A percentile compares a stretch with the other conserved stretches of the same genome.
Conservation (phyloP, 2,329 filamentous ascomycete species). For the Sphaerostilbella broomeana region DNA sequence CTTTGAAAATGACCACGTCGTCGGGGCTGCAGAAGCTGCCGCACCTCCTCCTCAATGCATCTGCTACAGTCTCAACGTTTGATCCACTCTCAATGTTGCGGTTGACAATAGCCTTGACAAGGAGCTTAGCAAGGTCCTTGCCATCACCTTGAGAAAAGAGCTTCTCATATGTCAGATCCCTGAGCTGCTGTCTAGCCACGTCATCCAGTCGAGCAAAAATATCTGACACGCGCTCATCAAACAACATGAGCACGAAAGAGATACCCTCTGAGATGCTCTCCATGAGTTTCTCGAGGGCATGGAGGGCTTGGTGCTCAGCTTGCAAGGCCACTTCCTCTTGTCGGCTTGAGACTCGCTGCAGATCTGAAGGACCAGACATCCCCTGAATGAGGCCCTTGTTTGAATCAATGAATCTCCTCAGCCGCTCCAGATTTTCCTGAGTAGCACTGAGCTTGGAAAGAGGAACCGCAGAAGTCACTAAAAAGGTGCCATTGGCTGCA, state of each 20-base stretch:
- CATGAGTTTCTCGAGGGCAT: conserved; percentile 78
- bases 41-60: conserved; percentile 84
- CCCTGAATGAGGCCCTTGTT: conserved; percentile 93
- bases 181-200: conserved; percentile 59
- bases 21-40: conserved; percentile 97
- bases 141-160: conserved; percentile 76
- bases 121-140: conserved; percentile 82
- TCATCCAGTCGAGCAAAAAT: conserved; percentile 74
- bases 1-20: conserved; percentile 97
- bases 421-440: conserved; percentile 71
- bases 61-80: conserved; percentile 94
- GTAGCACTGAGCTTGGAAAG: conserved; percentile 64
- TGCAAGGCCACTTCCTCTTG: conserved; percentile 90
- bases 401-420: conserved; percentile 75
- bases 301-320: conserved; percentile 87
- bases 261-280: conserved; percentile 92
- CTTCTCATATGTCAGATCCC: conserved; percentile 76
- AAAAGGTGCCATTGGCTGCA: conserved; percentile 51
- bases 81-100: conserved; percentile 94
- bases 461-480: conserved; percentile 60
- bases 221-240: conserved; percentile 87
- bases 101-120: conserved; percentile 97
- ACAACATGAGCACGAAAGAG: conserved; percentile 89
- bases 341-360: conserved; percentile 70
- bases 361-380: conserved; percentile 79